A percentile compares a stretch with the other conserved stretches of the same genome.
Conservation (phyloP, 2,329 filamentous ascomycete species). For the Cladosporium sp. region DNA sequence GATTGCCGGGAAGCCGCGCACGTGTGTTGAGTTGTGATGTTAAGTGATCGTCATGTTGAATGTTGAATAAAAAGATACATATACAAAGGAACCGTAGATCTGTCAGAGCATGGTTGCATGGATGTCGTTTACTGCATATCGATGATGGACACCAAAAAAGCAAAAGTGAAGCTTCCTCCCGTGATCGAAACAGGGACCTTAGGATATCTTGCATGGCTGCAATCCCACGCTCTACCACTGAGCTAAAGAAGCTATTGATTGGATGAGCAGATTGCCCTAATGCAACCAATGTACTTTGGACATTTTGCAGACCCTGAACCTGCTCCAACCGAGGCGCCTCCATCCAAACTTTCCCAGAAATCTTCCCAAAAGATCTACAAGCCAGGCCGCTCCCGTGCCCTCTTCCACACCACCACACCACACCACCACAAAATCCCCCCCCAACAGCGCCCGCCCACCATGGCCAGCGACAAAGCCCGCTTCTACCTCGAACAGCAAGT, state of each 20-base stretch:
- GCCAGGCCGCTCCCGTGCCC: too few species aligned
- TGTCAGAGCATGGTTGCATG: too few species aligned
- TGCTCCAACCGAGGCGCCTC: conserved; percentile 1
- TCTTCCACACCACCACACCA: neutral
- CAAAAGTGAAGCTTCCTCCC: conserved; percentile 8
- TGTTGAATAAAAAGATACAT: too few species aligned
- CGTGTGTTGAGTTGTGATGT: too few species aligned
- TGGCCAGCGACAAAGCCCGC: conserved; percentile 82
- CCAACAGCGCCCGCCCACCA: neutral
- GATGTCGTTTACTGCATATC: too few species aligned
- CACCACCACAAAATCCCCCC: neutral
- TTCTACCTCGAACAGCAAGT: conserved; percentile 91
- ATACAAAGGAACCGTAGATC: too few species aligned
- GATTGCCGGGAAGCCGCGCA: too few species aligned
- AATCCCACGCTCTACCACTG: conserved; percentile 14
- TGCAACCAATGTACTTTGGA: too few species aligned
- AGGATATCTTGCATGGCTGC: conserved; percentile 10
- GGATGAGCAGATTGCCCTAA: too few species aligned
- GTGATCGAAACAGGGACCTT: conserved; percentile 12
- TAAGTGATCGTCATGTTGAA: too few species aligned
- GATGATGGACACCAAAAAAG: neutral
- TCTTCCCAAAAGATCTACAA: neutral
- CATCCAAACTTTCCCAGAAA: too few species aligned
- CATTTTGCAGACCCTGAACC: too few species aligned
- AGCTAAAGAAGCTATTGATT: conserved; percentile 9